These are phyloP conservation scores for Sphaerosporella brunnea DNA, from an alignment of 495 filamentous ascomycete genomes.

Conservation along the genomic window DNA sequence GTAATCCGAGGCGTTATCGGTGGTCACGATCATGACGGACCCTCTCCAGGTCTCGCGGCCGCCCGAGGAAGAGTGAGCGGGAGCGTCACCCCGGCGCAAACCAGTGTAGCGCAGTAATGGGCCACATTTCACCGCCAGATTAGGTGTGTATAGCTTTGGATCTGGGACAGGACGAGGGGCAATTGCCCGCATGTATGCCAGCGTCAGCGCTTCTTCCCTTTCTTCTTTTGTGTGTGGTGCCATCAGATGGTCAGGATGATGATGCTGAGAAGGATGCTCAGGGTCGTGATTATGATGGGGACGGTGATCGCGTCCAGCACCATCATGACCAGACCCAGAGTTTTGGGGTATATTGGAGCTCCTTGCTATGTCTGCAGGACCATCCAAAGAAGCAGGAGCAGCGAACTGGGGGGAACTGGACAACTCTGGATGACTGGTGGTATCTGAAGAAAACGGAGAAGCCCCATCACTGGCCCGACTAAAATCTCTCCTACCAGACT, in stretches of 20 bases:
- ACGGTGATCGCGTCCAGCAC: conserved; percentile 4
- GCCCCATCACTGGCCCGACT: background rate
- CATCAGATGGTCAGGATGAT: conserved; percentile 2
- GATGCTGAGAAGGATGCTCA: conserved; percentile 4
- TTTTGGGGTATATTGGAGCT: background rate
- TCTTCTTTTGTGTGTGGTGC: conserved; percentile 11
- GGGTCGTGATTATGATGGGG: conserved; percentile 9
- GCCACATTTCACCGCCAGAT: conserved; percentile 71
- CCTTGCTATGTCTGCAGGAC: background rate
- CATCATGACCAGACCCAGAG: background rate
- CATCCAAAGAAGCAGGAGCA: conserved; percentile 1
- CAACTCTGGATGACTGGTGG: background rate
- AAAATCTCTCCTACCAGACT: conserved; percentile 2
- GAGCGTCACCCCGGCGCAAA: conserved; percentile 38
- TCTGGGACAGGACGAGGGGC: conserved; percentile 27
- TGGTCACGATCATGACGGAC: conserved; percentile 82
- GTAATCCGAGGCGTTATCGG: conserved; percentile 63
- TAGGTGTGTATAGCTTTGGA: conserved; percentile 59
- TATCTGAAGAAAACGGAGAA: background rate
- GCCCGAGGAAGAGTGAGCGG: conserved; percentile 27
- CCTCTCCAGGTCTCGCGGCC: conserved; percentile 74
- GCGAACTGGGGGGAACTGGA: background rate
- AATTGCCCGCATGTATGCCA: conserved; percentile 22
- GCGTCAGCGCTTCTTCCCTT: conserved; percentile 18
- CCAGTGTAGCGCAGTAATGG: conserved; percentile 80